phyloP scores from a whole-genome alignment of 2,329 filamentous ascomycete genomes.

The Passalora sequoiae region DNA sequence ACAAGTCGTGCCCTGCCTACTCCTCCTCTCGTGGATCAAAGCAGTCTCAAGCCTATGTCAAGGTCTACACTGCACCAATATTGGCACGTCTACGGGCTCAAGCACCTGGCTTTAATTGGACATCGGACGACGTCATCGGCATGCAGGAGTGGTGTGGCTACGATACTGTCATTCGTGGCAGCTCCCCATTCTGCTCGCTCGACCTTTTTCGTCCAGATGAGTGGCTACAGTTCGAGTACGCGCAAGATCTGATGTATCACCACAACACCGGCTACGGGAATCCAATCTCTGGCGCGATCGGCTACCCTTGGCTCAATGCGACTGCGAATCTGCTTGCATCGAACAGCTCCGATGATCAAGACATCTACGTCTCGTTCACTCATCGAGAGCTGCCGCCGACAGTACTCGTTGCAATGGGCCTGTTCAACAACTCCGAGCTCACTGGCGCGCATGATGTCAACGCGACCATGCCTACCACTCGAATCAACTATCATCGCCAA shows the following conservation, averaged over 20 bases:
- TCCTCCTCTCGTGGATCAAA: conserved; percentile 53
- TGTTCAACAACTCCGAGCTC: conserved; percentile 63
- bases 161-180: conserved; percentile 62
- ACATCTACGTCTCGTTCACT: conserved; percentile 64
- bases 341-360: conserved; percentile 43
- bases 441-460: conserved; percentile 52
- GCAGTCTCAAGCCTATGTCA: conserved; percentile 37
- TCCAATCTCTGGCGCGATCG: conserved; percentile 52
- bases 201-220: conserved; percentile 58
- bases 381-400: conserved; percentile 64
- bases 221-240: conserved; percentile 60
- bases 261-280: conserved; percentile 65
- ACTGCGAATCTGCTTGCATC: conserved; percentile 50
- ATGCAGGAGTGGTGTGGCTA: conserved; percentile 69
- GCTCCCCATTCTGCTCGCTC: conserved; percentile 58
- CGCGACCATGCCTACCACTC: conserved; percentile 59
- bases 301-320: conserved; percentile 63
- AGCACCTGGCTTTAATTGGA: conserved; percentile 59
- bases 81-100: conserved; percentile 51
- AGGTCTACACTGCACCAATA: conserved; percentile 57
- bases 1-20: conserved; percentile 61
- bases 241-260: conserved; percentile 64
- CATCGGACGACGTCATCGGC: conserved; percentile 56
- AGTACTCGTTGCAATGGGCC: conserved; percentile 60
- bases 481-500: conserved; percentile 58